Evolutionary conservation across 805 yeast species (phyloP).

Genomic region (Wickerhamomyces rabaulensis): DNA sequence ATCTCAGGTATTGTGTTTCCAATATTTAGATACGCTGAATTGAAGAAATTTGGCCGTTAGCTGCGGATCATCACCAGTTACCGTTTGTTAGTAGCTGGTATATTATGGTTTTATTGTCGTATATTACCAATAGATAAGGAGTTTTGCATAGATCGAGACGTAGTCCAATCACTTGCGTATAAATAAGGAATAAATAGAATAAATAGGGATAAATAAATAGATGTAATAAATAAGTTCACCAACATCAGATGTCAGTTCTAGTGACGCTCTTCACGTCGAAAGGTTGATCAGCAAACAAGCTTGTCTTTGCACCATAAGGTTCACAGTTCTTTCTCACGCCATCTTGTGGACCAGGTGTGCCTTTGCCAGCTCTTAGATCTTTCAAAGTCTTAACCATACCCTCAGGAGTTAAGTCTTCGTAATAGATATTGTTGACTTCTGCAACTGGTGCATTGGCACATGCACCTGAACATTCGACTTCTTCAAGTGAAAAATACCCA

Average conservation of each 20-base stretch:
- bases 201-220: slow-evolving; percentile 2
- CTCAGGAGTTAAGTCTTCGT: slow-evolving; percentile 74
- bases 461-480: slow-evolving; percentile 89
- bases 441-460: slow-evolving; percentile 91
- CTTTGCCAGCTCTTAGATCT: slow-evolving; percentile 57
- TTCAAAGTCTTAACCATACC: slow-evolving; percentile 56
- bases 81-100: background rate
- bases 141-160: background rate
- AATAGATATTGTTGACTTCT: slow-evolving; percentile 77
- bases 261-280: slow-evolving; percentile 65
- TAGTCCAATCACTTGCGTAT: background rate
- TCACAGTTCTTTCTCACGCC: slow-evolving; percentile 66
- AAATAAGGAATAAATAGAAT: slow-evolving; percentile 4
- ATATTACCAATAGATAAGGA: slow-evolving; percentile 1
- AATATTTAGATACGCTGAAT: slow-evolving; percentile 56
- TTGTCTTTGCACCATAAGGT: slow-evolving; percentile 67
- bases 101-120: background rate
- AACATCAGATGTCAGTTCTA: slow-evolving; percentile 55
- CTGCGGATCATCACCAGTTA: background rate
- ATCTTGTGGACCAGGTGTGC: slow-evolving; percentile 63
- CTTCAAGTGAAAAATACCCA: slow-evolving; percentile 73
- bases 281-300: slow-evolving; percentile 56
- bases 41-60: slow-evolving; percentile 47
- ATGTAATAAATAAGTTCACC: background rate
- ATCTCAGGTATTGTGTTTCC: slow-evolving; percentile 66